phyloP scores from a whole-genome alignment of 352 stramenopile species.

The Phytopythium vexans region DNA sequence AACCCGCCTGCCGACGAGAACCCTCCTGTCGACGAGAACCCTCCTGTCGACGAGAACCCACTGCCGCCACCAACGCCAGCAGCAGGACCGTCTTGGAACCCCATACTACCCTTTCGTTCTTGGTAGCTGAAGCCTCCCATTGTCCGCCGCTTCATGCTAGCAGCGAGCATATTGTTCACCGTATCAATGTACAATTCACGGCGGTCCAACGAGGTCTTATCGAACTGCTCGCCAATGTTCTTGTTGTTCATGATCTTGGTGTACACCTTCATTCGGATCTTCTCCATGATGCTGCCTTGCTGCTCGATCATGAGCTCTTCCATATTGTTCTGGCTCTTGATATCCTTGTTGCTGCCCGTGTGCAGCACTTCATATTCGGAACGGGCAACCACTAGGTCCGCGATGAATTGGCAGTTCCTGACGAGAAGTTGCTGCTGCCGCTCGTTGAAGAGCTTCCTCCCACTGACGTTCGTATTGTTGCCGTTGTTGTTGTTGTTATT shows the following conservation, averaged over 20 bases:
- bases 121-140: constrained; percentile 18
- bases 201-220: constrained; percentile 73
- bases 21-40: no score
- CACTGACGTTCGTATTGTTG: constrained; percentile 6
- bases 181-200: constrained; percentile 82
- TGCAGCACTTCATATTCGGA: constrained; percentile 78
- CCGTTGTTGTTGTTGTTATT: constrained; percentile 34
- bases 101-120: constrained; percentile 12
- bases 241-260: constrained; percentile 91
- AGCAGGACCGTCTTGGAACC: constrained; percentile 13
- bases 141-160: constrained; percentile 72
- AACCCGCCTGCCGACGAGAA: no score
- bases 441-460: constrained; percentile 77
- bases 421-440: constrained; percentile 74
- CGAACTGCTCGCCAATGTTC: constrained; percentile 86
- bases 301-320: constrained; percentile 68
- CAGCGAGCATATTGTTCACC: constrained; percentile 70
- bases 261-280: constrained; percentile 69
- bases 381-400: constrained; percentile 68
- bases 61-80: constrained; percentile 4
- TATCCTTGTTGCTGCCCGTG: constrained; percentile 60
- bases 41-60: no score
- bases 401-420: constrained; percentile 80
- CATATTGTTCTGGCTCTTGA: constrained; percentile 37
- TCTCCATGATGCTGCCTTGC: constrained; percentile 61